A percentile compares a stretch with the other conserved stretches of the same genome.
Conservation (phyloP, 495 filamentous ascomycete species). For the Aspergillus heteromorphus region DNA sequence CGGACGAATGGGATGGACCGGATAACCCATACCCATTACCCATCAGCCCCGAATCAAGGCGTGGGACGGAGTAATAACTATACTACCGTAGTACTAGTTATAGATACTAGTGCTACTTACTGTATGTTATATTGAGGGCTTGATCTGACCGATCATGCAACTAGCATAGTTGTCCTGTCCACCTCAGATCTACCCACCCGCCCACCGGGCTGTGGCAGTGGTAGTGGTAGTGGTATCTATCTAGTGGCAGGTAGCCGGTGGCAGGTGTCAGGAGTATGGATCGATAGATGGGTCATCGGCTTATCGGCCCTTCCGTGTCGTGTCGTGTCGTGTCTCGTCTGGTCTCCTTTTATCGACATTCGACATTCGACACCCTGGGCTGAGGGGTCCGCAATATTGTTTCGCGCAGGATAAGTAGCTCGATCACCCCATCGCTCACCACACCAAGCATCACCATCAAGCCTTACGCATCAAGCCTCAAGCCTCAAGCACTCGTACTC, state of each 20-base stretch:
- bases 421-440: no score
- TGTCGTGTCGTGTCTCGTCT: not conserved
- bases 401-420: not conserved
- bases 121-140: no score
- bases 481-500: no score
- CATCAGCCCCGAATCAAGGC: no score
- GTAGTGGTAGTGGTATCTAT: no score
- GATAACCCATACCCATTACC: not conserved
- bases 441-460: no score
- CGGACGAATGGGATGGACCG: not conserved
- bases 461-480: no score
- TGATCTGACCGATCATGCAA: not conserved
- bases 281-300: no score
- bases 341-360: not conserved
- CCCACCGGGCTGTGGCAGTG: no score
- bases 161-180: not conserved
- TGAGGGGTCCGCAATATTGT: not conserved
- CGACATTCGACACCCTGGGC: not conserved
- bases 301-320: not conserved
- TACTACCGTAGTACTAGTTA: not conserved
- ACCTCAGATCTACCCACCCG: not conserved
- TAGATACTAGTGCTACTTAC: no score
- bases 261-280: not conserved
- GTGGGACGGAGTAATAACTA: not conserved
- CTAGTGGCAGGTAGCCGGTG: no score